Evolutionary conservation across 2,329 filamentous ascomycete species (phyloP).

Genomic region (Cladobotryum protrusum): DNA sequence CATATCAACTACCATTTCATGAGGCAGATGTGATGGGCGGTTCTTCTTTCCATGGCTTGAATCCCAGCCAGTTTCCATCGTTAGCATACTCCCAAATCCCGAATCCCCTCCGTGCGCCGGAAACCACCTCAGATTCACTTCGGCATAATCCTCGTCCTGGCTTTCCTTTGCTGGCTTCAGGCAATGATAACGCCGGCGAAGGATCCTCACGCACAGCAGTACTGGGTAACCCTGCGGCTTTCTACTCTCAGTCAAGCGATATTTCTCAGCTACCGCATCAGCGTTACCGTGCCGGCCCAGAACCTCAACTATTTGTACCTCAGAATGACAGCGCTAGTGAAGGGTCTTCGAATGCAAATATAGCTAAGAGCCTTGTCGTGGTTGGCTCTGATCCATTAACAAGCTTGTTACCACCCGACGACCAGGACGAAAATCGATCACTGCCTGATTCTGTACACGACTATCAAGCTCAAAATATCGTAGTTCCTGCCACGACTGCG

Average conservation of each 20-base stretch:
- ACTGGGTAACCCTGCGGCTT: neutral
- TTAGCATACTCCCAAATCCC: slow-evolving; percentile 12
- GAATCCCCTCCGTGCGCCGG: slow-evolving; percentile 16
- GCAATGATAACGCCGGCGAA: neutral
- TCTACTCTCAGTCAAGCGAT: neutral
- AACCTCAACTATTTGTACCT: neutral
- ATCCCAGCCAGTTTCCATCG: slow-evolving; percentile 2
- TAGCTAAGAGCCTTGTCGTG: too few species aligned
- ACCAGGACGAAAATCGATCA: slow-evolving; percentile 52
- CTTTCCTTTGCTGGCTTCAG: neutral
- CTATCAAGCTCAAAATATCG: slow-evolving; percentile 28
- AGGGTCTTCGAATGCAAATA: neutral
- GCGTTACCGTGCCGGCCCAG: neutral
- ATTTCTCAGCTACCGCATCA: too few species aligned
- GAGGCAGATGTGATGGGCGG: slow-evolving; percentile 2
- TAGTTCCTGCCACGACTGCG: slow-evolving; percentile 31
- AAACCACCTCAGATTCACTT: neutral
- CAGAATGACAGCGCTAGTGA: neutral
- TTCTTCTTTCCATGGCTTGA: neutral
- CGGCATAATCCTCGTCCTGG: neutral
- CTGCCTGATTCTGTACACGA: slow-evolving; percentile 58
- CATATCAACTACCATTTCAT: slow-evolving; percentile 8
- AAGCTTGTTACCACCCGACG: slow-evolving; percentile 9
- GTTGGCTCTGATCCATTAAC: neutral
- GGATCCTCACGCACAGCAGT: neutral